phyloP scores from a whole-genome alignment of 495 filamentous ascomycete species.

The Bombardia bombarda region DNA sequence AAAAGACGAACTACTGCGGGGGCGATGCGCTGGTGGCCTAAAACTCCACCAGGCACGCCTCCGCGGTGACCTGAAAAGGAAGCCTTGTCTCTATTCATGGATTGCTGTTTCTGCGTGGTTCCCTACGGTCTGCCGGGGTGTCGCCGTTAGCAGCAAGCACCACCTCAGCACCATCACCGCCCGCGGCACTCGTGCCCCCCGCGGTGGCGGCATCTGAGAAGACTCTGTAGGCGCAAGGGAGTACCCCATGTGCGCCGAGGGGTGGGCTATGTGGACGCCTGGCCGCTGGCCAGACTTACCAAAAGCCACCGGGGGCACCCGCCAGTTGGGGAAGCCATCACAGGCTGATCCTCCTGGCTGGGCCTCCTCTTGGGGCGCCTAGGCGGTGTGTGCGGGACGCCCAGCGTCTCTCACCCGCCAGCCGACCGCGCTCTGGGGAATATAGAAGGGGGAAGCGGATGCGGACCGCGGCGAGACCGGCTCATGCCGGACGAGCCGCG shows the following conservation, averaged over 20 bases:
- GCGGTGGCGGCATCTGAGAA: background rate
- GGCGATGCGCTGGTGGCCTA: background rate
- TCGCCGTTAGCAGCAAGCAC: background rate
- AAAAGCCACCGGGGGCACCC: constrained; percentile 5
- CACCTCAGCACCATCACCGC: background rate
- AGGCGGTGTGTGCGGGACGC: background rate
- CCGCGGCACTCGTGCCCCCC: background rate
- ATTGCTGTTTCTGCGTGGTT: background rate
- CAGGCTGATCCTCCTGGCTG: background rate
- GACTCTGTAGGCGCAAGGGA: background rate
- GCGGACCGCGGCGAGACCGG: background rate
- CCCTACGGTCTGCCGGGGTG: background rate
- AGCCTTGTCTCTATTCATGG: background rate
- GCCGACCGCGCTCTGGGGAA: background rate
- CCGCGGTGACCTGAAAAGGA: background rate
- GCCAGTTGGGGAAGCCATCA: constrained; percentile 1
- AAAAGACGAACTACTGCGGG: no score
- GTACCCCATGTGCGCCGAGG: constrained; percentile 1
- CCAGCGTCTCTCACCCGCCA: background rate
- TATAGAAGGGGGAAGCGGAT: background rate
- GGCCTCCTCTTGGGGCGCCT: constrained; percentile 30
- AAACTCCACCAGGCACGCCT: background rate
- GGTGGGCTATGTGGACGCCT: constrained; percentile 4
- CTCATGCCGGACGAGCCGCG: constrained; percentile 6
- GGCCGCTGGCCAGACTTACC: constrained; percentile 2